Conservation (phyloP, 164 flowering plant species). For the Cinnamomum micranthum region DNA sequence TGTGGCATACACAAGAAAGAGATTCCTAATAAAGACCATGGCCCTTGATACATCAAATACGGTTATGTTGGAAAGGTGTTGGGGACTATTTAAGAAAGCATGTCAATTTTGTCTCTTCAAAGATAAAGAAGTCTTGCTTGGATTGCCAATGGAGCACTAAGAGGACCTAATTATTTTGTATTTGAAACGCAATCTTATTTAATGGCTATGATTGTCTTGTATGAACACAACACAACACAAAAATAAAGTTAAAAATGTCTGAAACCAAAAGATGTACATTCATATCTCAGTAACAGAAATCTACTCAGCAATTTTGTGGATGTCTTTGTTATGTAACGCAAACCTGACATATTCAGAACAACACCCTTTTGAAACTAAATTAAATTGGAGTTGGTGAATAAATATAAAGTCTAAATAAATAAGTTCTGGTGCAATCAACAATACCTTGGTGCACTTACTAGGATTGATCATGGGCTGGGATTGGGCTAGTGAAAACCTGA, state of each 20-base stretch:
- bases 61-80: background rate
- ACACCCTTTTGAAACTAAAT: background rate
- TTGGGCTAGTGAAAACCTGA: too few relatives aligned
- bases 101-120: constrained; percentile 8
- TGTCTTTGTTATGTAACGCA: background rate
- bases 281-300: background rate
- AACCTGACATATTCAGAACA: background rate
- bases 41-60: background rate
- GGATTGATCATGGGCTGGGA: too few relatives aligned
- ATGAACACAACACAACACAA: background rate
- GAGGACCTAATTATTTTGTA: constrained; percentile 7
- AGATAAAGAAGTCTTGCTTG: background rate
- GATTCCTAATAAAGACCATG: too few relatives aligned
- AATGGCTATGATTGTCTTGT: constrained; percentile 8
- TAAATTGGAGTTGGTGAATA: background rate
- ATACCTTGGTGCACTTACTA: too few relatives aligned
- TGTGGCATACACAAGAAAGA: too few relatives aligned
- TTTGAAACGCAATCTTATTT: constrained; percentile 4
- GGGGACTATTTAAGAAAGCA: background rate
- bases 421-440: too few relatives aligned
- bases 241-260: background rate
- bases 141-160: constrained; percentile 15
- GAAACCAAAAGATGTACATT: background rate
- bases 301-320: background rate
- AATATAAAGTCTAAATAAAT: too few relatives aligned